These are phyloP conservation scores for Pseudocercospora fuligena DNA, from an alignment of 2,329 filamentous ascomycete species.

Conservation along the genomic window DNA sequence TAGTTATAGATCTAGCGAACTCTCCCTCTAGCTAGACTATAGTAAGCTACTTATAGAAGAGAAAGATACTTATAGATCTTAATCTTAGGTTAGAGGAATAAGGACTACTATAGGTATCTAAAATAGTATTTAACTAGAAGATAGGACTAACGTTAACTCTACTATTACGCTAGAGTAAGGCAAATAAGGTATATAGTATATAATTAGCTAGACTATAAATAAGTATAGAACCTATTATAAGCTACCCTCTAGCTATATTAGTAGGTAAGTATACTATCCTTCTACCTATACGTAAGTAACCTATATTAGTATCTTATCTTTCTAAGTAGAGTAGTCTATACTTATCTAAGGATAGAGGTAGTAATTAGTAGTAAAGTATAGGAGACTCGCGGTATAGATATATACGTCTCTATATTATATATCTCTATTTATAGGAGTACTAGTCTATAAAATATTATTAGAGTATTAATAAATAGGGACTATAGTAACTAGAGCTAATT, in stretches of 20 bases:
- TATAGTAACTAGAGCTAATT: neutral
- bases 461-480: neutral
- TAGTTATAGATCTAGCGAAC: neutral
- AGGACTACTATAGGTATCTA: neutral
- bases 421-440: neutral
- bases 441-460: neutral
- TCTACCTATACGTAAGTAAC: neutral
- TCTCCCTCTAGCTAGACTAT: neutral
- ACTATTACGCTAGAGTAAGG: neutral
- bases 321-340: neutral
- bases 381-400: neutral
- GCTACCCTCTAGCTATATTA: neutral
- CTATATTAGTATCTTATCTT: neutral
- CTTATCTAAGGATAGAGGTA: neutral
- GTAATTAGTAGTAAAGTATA: neutral
- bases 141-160: neutral
- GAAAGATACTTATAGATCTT: neutral
- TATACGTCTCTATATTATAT: neutral
- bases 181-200: neutral
- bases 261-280: neutral
- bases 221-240: neutral
- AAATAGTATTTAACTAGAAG: neutral
- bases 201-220: neutral
- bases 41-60: neutral
- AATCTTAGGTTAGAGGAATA: neutral